Base-by-base conservation (phyloP, 2,329 filamentous ascomycete genomes). In the Aspergillus flavus region DNA sequence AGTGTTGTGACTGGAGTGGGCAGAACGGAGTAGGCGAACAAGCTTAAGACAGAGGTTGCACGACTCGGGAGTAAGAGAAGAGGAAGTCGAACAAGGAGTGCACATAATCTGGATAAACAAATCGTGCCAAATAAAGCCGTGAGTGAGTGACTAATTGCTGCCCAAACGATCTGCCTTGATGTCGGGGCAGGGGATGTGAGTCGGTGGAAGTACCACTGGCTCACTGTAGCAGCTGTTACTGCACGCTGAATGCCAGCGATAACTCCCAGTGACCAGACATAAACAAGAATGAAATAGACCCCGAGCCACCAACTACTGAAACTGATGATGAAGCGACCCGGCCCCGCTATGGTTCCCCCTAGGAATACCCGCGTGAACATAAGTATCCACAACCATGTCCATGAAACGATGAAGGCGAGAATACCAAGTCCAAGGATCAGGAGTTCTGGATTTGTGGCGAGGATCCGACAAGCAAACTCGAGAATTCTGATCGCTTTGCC, bases 171-270 rank as follows among this genome's bases (percentile, higher is more conserved):
- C 61, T 94, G 90, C 61, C 86, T 84, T 1, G 93, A 94, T 0
- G 92, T 89, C 2, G 93, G 89, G 10, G 90, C 84, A 6, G 94
- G 93, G 12, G 89, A 86, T 5, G 89, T 88, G 71, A 96, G 91
- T 66, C 95, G 92, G 78, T 98, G 94, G 78, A 98, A 99, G 79
- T 99, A 99, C 95, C 95, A 99, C 78, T 99, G 95, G 46, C 93
- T 96, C 28, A 98, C 94, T 0, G 94, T 97, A 12, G 95, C 95
- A 28, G 93, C 94, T 16, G 94, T 97, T 19, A 94, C 95, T 26
- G 92, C 90, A 63, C 95, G 89, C 76, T 99, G 94, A 26, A 98
- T 86, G 21, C 93, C 93, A 62, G 93, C 90, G 74, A 96, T 89
- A 62, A 98, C 87, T 2, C 91, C 91, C 48, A 97, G 83, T 0